Evolutionary conservation across 768 basidiomycete genomes (phyloP).

Genomic region (Rhizopogon sp.): DNA sequence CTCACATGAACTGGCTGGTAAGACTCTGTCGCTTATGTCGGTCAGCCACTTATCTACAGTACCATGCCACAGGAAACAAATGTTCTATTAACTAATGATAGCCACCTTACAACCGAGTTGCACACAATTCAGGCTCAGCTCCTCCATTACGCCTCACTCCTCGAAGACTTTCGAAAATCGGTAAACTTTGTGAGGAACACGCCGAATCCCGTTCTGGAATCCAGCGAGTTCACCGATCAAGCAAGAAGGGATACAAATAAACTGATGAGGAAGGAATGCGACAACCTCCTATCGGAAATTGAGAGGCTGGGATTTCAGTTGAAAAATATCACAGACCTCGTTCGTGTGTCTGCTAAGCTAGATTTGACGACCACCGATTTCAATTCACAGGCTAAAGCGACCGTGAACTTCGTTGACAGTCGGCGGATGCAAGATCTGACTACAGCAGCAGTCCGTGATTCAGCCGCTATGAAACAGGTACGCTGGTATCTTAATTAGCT

Average conservation of each 20-base stretch:
- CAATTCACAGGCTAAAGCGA: conserved; percentile 44
- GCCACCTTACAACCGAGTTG: conserved; percentile 44
- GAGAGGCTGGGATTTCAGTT: conserved; percentile 32
- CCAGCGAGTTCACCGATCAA: conserved; percentile 8
- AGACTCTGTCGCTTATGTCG: neutral
- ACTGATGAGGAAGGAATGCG: conserved; percentile 42
- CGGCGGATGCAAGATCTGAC: conserved; percentile 2
- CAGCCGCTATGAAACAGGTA: conserved; percentile 18
- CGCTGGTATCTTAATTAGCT: neutral
- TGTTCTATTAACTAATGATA: conserved; percentile 33
- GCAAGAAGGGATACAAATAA: conserved; percentile 16
- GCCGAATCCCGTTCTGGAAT: conserved; percentile 42
- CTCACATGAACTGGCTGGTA: conserved; percentile 48
- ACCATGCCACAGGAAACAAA: conserved; percentile 35
- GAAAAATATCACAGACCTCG: conserved; percentile 19
- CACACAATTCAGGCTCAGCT: conserved; percentile 55
- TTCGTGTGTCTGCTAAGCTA: conserved; percentile 5
- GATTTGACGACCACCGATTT: neutral
- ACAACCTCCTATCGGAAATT: conserved; percentile 45
- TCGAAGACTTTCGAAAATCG: conserved; percentile 50
- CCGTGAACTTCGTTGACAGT: conserved; percentile 48
- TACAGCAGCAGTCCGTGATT: conserved; percentile 8
- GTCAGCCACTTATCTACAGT: neutral
- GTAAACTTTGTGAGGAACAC: conserved; percentile 46
- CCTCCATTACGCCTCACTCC: conserved; percentile 50